Conservation (phyloP, 352 stramenopile genomes). For the Pythium dissotocum region DNA sequence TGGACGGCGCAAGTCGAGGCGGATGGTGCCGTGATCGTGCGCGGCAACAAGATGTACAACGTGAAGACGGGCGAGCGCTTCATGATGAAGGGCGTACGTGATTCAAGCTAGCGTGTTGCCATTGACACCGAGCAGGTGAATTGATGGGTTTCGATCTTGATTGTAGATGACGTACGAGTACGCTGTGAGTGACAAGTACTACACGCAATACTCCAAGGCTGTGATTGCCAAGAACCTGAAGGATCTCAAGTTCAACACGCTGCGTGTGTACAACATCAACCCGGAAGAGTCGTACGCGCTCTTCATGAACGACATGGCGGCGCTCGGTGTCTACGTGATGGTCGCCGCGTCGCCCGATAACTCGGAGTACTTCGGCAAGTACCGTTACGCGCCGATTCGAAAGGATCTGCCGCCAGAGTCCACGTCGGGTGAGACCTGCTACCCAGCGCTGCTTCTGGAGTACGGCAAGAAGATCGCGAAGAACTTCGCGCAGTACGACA, state of each 20-base stretch:
- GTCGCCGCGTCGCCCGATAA: constrained; percentile 80
- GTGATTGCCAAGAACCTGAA: constrained; percentile 65
- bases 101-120: not conserved
- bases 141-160: not conserved
- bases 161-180: constrained; percentile 86
- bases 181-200: constrained; percentile 84
- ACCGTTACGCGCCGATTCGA: constrained; percentile 61
- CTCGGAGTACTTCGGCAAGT: constrained; percentile 84
- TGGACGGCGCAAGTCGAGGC: constrained; percentile 5
- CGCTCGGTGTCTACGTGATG: constrained; percentile 78
- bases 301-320: constrained; percentile 86
- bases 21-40: constrained; percentile 53
- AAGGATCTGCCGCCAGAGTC: constrained; percentile 42
- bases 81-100: constrained; percentile 82
- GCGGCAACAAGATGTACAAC: constrained; percentile 89
- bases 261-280: constrained; percentile 89
- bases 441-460: constrained; percentile 79
- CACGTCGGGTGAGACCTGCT: constrained; percentile 72
- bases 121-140: not conserved
- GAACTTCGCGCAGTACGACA: constrained; percentile 89
- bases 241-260: constrained; percentile 80
- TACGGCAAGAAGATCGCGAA: constrained; percentile 89
- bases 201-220: constrained; percentile 81
- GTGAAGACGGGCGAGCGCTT: constrained; percentile 78
- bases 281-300: constrained; percentile 76